phyloP scores from a whole-genome alignment of 768 basidiomycete genomes.

The Pleurotus cornucopiae region DNA sequence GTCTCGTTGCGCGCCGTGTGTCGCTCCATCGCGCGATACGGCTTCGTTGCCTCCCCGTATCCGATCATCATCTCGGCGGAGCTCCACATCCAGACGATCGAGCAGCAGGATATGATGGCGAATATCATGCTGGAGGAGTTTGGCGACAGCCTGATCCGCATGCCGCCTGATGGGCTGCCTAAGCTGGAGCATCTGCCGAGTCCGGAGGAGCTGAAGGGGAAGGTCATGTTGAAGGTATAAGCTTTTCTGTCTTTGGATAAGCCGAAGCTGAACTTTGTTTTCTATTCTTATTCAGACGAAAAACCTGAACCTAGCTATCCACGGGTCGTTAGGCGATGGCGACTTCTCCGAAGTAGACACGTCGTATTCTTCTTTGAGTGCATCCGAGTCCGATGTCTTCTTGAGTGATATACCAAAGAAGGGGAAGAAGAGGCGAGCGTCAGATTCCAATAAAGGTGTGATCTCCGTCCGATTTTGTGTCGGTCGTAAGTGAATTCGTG shows the following conservation, averaged over 20 bases:
- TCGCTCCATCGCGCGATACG: constrained; percentile 85
- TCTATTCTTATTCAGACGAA: constrained; percentile 48
- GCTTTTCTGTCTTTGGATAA: no score
- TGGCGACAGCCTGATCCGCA: constrained; percentile 32
- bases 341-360: constrained; percentile 20
- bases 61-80: constrained; percentile 98
- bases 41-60: constrained; percentile 90
- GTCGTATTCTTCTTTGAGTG: constrained; percentile 24
- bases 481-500: not conserved
- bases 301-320: constrained; percentile 52
- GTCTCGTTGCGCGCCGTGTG: constrained; percentile 82
- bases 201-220: constrained; percentile 79
- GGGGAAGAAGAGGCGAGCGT: constrained; percentile 16
- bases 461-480: not conserved
- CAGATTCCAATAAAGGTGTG: constrained; percentile 29
- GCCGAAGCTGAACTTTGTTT: no score
- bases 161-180: constrained; percentile 33
- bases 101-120: constrained; percentile 49
- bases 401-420: constrained; percentile 11
- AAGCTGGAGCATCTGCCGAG: constrained; percentile 68
- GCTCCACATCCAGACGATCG: constrained; percentile 69
- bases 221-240: constrained; percentile 77
- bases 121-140: constrained; percentile 45
- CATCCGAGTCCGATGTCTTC: constrained; percentile 34
- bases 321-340: constrained; percentile 12